Evolutionary conservation across 108 stramenopile species (phyloP), one percentile per base, ranked within the genome.

Genomic region (Nitzschia sp.): DNA sequence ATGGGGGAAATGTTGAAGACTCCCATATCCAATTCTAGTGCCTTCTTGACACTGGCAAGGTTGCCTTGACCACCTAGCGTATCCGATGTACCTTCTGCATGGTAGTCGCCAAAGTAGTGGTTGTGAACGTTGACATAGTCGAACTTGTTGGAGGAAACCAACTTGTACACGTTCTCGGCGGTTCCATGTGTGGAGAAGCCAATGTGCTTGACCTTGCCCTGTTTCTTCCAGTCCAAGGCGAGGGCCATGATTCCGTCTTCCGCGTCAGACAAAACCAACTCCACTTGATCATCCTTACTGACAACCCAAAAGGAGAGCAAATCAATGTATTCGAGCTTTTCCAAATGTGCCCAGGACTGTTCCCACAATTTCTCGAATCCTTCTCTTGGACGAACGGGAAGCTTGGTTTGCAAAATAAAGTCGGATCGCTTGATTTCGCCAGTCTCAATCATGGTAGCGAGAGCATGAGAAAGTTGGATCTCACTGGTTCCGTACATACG

Each of bases 371-470:
- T 44, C 11, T 81, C 71, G 69, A 86, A 97, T 20, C 76, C 81
- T 8, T 75, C 77, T 41, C 52, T 70, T 6, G 86, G 44, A 10
- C 41, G 20, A 21, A 83, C 78, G 2, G 63, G 61, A 8, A 81
- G 80, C 70, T 97, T 97, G 52, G 94, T 93, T 74, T 97, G 96
- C 43, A 97, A 74, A 50, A 97, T 95, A 17, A 92, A 75, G 54
- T 91, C 88, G 65, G 88, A 86, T 11, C 94, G 80, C 58, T 82
- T 81, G 52, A 81, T 71, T 10, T 75, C 72, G 0, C 86, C 90
- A 54, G 76, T 69, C 14, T 70, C 63, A 38, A 91, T 89, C 24
- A 95, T 44, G 10, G 75, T 50, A 46, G 86, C 70, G 46, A 95
- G 69, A 7, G 94, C 94, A 41, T 65, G 20, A 0, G 87, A 87